Conservation (phyloP, 1,284 basidiomycete species). For the Trichosporon ovoides region DNA sequence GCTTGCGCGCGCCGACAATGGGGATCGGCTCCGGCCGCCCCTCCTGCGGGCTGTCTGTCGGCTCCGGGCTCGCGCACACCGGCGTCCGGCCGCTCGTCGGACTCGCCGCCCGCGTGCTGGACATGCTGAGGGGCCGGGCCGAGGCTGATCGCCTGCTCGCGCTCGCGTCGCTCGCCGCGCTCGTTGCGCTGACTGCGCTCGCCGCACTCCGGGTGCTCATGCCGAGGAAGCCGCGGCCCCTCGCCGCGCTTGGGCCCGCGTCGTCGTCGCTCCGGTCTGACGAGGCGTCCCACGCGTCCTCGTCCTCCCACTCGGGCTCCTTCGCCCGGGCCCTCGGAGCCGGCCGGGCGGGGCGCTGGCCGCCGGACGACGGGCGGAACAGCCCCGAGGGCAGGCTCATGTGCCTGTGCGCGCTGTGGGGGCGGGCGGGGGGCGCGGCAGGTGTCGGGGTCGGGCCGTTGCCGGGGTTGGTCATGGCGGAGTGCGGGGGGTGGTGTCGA, state of each 20-base stretch:
- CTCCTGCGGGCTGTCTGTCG: background rate
- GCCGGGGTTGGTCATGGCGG: conserved; percentile 5
- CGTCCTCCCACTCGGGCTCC: conserved; percentile 54
- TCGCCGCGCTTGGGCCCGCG: conserved; percentile 5
- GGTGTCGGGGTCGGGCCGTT: conserved; percentile 14
- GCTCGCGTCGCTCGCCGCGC: no score
- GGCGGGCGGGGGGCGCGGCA: conserved; percentile 38
- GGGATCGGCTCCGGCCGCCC: conserved; percentile 1
- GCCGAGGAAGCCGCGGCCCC: no score
- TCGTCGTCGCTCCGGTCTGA: conserved; percentile 65
- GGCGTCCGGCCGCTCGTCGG: no score
- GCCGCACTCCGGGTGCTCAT: no score
- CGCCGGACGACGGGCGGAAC: conserved; percentile 12
- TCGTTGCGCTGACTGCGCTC: no score
- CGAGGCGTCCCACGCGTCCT: conserved; percentile 82
- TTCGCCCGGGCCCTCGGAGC: background rate
- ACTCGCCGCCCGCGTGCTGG: no score
- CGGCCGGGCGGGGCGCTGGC: conserved; percentile 13
- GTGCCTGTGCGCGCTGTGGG: conserved; percentile 43
- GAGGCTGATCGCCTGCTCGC: no score
- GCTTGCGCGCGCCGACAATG: background rate
- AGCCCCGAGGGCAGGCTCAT: conserved; percentile 25
- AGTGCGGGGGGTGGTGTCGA: background rate
- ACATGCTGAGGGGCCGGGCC: no score
- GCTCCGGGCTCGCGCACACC: background rate